phyloP scores from a whole-genome alignment of 805 yeast genomes.

The Novakomyces olei region DNA sequence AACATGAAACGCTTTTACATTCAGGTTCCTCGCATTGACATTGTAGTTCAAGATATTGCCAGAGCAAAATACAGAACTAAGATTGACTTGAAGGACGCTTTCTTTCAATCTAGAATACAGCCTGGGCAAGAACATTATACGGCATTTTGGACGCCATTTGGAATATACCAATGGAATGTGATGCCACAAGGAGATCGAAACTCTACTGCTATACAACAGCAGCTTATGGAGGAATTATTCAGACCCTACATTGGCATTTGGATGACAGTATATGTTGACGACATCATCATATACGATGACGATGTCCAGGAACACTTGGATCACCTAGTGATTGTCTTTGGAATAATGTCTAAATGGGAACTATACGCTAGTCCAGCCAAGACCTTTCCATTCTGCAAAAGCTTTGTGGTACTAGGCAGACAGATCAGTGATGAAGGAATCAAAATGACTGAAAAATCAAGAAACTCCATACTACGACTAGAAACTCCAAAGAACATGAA shows the following conservation, averaged over 20 bases:
- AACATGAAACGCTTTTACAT: not conserved
- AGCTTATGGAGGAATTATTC: constrained; percentile 4
- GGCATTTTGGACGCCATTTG: constrained; percentile 11
- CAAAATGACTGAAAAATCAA: no score
- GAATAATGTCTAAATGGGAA: not conserved
- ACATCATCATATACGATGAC: constrained; percentile 7
- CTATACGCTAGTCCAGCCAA: constrained; percentile 6
- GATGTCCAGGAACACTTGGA: constrained; percentile 3
- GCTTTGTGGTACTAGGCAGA: no score
- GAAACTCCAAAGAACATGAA: no score
- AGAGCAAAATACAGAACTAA: no score
- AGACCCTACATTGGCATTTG: constrained; percentile 1
- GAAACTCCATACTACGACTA: no score
- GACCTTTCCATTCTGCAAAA: no score
- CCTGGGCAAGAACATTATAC: constrained; percentile 14
- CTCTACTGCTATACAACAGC: constrained; percentile 13
- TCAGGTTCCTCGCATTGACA: constrained; percentile 9
- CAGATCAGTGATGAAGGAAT: no score
- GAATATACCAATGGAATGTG: constrained; percentile 11
- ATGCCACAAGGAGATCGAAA: constrained; percentile 14
- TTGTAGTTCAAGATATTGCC: no score
- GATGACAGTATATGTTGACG: constrained; percentile 10
- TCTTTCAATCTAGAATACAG: constrained; percentile 9
- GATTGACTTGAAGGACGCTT: constrained; percentile 11
- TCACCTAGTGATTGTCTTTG: not conserved